Percentiles rank a stretch among this genome's conserved stretches.
These are phyloP conservation scores for Rhodofomes roseus DNA, from an alignment of 1,284 basidiomycete species.

Conservation along the genomic window DNA sequence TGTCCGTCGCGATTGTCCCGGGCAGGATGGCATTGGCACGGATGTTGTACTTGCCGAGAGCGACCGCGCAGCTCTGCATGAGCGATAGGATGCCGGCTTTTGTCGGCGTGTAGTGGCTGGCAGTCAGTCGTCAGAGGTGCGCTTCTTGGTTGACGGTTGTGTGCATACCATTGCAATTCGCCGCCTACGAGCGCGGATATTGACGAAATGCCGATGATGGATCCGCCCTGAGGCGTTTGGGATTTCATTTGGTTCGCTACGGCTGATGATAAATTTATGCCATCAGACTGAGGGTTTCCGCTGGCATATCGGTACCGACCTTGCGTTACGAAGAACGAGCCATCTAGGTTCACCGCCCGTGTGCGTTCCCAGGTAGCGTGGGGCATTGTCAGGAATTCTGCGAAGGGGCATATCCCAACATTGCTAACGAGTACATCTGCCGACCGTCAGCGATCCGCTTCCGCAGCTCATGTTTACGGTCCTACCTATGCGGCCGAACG, in stretches of 20 bases:
- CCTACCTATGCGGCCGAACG: slow-evolving; percentile 66
- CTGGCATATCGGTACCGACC: slow-evolving; percentile 31
- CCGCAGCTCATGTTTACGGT: background rate
- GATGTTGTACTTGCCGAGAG: slow-evolving; percentile 73
- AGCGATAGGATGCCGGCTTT: slow-evolving; percentile 79
- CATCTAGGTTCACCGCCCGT: slow-evolving; percentile 74
- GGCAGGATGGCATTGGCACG: slow-evolving; percentile 67
- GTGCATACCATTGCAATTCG: slow-evolving; percentile 57
- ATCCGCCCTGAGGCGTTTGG: slow-evolving; percentile 68
- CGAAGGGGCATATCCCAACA: slow-evolving; percentile 81
- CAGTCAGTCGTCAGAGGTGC: slow-evolving; percentile 1
- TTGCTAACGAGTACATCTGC: slow-evolving; percentile 61
- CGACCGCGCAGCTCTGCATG: slow-evolving; percentile 82
- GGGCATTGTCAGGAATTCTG: slow-evolving; percentile 76
- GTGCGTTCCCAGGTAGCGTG: slow-evolving; percentile 67
- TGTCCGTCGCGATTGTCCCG: slow-evolving; percentile 76
- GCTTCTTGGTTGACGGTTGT: background rate
- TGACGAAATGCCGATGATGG: slow-evolving; percentile 73
- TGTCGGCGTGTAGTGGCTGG: slow-evolving; percentile 76
- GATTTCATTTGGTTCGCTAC: slow-evolving; percentile 76
- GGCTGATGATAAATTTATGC: slow-evolving; percentile 36
- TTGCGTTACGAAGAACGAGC: slow-evolving; percentile 76
- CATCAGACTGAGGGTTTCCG: background rate
- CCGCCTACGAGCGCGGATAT: slow-evolving; percentile 81
- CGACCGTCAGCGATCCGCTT: background rate